Base-by-base conservation (phyloP, 495 filamentous ascomycete genomes). In the Aspergillus nanangensis region DNA sequence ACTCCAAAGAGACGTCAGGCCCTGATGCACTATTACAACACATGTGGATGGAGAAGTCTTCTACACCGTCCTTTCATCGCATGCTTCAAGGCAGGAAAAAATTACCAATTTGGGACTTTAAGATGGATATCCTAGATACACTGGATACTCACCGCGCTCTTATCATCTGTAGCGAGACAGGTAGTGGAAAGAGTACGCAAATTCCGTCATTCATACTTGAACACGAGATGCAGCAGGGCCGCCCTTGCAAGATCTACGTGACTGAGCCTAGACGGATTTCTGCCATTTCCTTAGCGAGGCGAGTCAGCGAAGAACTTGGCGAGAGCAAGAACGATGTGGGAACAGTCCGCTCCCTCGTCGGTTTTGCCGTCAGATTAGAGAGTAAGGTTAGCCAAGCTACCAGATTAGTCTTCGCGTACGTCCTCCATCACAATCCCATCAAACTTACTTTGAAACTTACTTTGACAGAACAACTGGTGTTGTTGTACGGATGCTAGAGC, bases 231-330 rank as follows among this genome's bases (percentile, higher is more conserved):
- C 79, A 80, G 10, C 72, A 82, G 35, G 90, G 90, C 7, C 86
- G 81, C 29, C 68, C 76, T 11, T 96, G 91, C 68, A 96, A 92
- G 59, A 82, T 98, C 14, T 96, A 91, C 62, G 94, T 91, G 58
- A 96, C 93, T 0, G 88, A 97, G 59, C 93, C 93, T n/a, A 82
- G 93, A 9, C 79, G 93, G 58, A 98, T 98, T 48, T 98, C 93
- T 4, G 93, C 93, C 5, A 89, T 97, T 18, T 96, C 92, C 13
- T 72, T 98, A 21, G 93, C 93, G 17, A 77, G 83, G 20, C 81
- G 93, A 57, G 93, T 98, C 3, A 94, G 89, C 47, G 89, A 96
- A 67, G 93, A 98, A 58, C 74, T 98, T 2, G 93, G 93, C 3
- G 93, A 98, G 61, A 74, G 72, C 19, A 87, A 83, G 56, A 75